Evolutionary conservation across 2,329 filamentous ascomycete genomes (phyloP).

Genomic region (Davidsoniella eucalypti): DNA sequence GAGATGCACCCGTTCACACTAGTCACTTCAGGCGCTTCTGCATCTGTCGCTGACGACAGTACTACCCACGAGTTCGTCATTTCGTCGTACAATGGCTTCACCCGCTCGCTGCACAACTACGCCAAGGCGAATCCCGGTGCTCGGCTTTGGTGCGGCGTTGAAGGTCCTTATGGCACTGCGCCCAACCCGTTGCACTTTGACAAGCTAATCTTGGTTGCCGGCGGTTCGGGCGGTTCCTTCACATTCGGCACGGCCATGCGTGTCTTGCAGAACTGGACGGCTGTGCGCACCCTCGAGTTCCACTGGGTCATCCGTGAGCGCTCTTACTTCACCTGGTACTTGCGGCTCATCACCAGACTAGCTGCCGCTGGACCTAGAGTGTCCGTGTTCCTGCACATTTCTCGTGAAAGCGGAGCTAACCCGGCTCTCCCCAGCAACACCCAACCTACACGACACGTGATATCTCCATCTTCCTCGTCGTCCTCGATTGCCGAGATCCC

Average conservation of each 20-base stretch:
- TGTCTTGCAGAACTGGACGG: slow-evolving; percentile 18
- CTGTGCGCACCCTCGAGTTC: slow-evolving; percentile 19
- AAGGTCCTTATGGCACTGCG: slow-evolving; percentile 42
- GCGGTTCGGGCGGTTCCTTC: slow-evolving; percentile 45
- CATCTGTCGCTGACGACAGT: background rate
- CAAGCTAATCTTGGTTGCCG: slow-evolving; percentile 41
- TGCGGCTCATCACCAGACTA: slow-evolving; percentile 21
- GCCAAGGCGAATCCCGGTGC: slow-evolving; percentile 33
- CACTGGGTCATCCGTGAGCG: slow-evolving; percentile 25
- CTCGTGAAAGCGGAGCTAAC: slow-evolving; percentile 13
- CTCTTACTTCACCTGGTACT: slow-evolving; percentile 24
- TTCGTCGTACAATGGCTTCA: slow-evolving; percentile 42
- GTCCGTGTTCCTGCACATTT: slow-evolving; percentile 22
- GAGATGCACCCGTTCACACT: slow-evolving; percentile 52
- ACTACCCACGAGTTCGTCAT: slow-evolving; percentile 40
- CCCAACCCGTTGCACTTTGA: slow-evolving; percentile 36
- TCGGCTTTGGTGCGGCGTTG: slow-evolving; percentile 33
- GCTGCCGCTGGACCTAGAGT: slow-evolving; percentile 18
- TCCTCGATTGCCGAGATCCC: background rate
- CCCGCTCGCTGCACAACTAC: slow-evolving; percentile 34
- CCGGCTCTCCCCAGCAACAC: background rate
- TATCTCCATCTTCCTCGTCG: background rate
- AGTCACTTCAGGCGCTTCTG: slow-evolving; percentile 21
- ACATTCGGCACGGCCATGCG: slow-evolving; percentile 25
- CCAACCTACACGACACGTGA: too few species aligned